Conservation (phyloP, 768 basidiomycete species). For the Neoboletus brunneissimus region DNA sequence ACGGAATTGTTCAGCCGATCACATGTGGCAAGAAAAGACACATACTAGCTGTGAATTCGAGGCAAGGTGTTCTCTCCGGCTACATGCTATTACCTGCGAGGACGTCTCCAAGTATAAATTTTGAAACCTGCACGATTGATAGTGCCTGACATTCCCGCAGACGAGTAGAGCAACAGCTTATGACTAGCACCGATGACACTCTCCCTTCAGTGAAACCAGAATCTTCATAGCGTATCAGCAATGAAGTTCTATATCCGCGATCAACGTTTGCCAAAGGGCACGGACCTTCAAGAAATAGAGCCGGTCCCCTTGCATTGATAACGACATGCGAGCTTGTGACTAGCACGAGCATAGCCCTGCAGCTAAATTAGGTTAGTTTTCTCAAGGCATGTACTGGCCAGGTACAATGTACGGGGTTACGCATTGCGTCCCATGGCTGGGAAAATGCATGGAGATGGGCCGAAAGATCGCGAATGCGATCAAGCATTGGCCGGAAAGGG, state of each 20-base stretch:
- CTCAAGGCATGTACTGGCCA: too few relatives aligned
- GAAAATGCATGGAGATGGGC: background rate
- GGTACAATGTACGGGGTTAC: too few relatives aligned
- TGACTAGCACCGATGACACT: background rate
- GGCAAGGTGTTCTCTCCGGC: background rate
- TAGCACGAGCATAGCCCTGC: background rate
- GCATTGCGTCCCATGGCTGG: background rate
- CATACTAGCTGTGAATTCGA: background rate
- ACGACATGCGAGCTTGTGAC: too few relatives aligned
- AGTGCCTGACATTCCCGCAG: background rate
- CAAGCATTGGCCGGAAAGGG: too few relatives aligned
- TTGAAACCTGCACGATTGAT: background rate
- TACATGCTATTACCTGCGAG: background rate
- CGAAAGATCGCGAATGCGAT: background rate
- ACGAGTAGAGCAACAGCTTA: background rate
- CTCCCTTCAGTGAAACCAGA: background rate
- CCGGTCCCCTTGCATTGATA: too few relatives aligned
- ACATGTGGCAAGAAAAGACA: constrained; percentile 36
- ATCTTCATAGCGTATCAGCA: background rate
- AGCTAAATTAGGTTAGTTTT: too few relatives aligned
- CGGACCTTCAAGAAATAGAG: background rate
- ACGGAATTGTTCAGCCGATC: constrained; percentile 29
- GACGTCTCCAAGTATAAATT: background rate
- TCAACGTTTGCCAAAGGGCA: background rate
- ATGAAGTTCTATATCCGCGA: background rate